Percentiles rank a stretch among this genome's conserved stretches.
These are phyloP conservation scores for Melastoma malabathricum DNA, from an alignment of 345 rosid species.

Conservation along the genomic window DNA sequence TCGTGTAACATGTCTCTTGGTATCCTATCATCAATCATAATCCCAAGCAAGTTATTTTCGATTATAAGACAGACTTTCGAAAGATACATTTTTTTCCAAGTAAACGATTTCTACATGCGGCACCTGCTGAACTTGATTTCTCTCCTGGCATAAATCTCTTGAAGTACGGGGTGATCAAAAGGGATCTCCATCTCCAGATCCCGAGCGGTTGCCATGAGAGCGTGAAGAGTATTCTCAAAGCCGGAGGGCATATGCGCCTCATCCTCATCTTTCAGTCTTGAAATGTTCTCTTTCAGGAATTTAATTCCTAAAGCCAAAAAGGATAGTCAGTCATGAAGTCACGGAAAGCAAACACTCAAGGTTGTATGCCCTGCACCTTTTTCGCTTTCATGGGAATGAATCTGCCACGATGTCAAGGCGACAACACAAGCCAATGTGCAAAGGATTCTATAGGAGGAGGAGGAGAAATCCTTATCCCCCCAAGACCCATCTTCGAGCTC, in stretches of 20 bases:
- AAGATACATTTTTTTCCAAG: too few relatives aligned
- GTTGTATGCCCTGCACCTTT: slow-evolving; percentile 26
- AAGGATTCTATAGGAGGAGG: slow-evolving; percentile 65
- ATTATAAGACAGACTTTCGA: too few relatives aligned
- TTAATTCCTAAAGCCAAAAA: too few relatives aligned
- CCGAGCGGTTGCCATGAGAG: slow-evolving; percentile 57
- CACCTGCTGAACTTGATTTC: slow-evolving; percentile 67
- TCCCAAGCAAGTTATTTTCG: too few relatives aligned
- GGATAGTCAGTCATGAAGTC: too few relatives aligned
- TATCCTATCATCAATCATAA: slow-evolving; percentile 41
- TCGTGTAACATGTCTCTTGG: slow-evolving; percentile 70
- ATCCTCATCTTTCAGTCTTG: slow-evolving; percentile 52
- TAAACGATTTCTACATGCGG: too few relatives aligned
- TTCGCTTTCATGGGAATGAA: slow-evolving; percentile 44
- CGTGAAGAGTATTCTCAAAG: slow-evolving; percentile 88
- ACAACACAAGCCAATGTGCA: slow-evolving; percentile 82
- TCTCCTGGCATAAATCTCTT: slow-evolving; percentile 45
- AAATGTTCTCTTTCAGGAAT: slow-evolving; percentile 49
- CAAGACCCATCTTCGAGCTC: slow-evolving; percentile 89
- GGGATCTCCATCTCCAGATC: slow-evolving; percentile 43
- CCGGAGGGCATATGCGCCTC: slow-evolving; percentile 89
- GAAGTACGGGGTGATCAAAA: slow-evolving; percentile 35
- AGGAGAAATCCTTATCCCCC: slow-evolving; percentile 56
- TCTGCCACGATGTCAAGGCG: slow-evolving; percentile 64
- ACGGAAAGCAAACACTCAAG: too few relatives aligned